Evolutionary conservation across 192 early-diverging fungal genomes (phyloP).

Genomic region (Entomortierella lignicola): DNA sequence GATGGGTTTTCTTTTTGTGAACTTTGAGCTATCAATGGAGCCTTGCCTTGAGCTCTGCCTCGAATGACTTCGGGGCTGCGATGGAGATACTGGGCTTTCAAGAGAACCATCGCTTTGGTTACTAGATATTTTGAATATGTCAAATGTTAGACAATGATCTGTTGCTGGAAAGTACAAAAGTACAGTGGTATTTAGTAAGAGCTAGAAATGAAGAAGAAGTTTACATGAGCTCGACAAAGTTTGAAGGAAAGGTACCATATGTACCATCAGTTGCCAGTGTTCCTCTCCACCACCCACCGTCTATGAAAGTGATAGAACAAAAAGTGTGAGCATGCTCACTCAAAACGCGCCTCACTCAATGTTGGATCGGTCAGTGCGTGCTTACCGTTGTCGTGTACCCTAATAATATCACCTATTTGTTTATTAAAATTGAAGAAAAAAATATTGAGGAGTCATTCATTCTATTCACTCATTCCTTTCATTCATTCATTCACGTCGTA

Average conservation of each 20-base stretch:
- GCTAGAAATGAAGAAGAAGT: neutral
- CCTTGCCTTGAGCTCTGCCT: slow-evolving; percentile 23
- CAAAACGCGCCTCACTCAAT: neutral
- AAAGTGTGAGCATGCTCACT: neutral
- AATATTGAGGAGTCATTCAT: neutral
- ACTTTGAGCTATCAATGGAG: slow-evolving; percentile 32
- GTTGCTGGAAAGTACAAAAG: too few species aligned
- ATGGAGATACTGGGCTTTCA: slow-evolving; percentile 1
- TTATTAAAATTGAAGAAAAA: neutral
- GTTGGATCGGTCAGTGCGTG: neutral
- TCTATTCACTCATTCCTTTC: neutral
- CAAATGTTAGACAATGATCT: too few species aligned
- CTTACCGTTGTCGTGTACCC: slow-evolving; percentile 51
- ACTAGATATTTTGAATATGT: neutral
- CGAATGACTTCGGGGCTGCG: slow-evolving; percentile 1
- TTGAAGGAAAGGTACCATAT: slow-evolving; percentile 39
- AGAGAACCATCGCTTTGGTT: neutral
- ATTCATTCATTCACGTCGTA: neutral
- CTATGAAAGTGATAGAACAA: neutral
- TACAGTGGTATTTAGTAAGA: neutral
- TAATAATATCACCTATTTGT: slow-evolving; percentile 45
- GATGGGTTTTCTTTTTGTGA: slow-evolving; percentile 37
- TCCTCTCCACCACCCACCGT: slow-evolving; percentile 52
- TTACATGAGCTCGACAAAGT: slow-evolving; percentile 49
- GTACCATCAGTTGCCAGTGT: slow-evolving; percentile 19